Evolutionary conservation across 176 grass and related monocot species (phyloP), one percentile per base, ranked within the genome.

Genomic region (Zoysia pacifica): DNA sequence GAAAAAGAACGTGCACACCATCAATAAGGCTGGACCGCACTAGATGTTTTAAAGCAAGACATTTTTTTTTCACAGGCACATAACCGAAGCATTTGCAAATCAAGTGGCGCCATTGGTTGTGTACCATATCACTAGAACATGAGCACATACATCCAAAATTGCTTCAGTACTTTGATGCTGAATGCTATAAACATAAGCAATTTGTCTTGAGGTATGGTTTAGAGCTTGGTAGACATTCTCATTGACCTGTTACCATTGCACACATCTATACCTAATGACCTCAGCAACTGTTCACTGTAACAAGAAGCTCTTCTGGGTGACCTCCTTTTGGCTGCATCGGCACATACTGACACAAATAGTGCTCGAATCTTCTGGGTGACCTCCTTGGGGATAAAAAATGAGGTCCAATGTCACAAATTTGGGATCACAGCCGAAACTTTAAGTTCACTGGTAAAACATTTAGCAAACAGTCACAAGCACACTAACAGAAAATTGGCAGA

Each of bases 61-160:
- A 81, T 68, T 75, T 20, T 44, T n/a, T n/a, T n/a, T n/a, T 8
- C 42, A 16, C 16, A 79, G 82, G 59, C 49, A 65, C 16, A 61
- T 40, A 69, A 60, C 6, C 12, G 81, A 40, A 20, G 7, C 14
- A 65, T 36, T 64, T 45, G 10, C 20, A 76, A 20, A 41, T 13
- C 0, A 28, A 19, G 43, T 8, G 16, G 9, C 36, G 42, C 16
- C 50, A 13, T 28, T 49, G 20, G 64, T 73, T 75, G 20, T 48
- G 58, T 35, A 48, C 20, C 41, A 20, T 38, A 46, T 11, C 35
- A 70, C 15, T 62, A 69, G 50, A 14, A 81, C 15, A 28, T 28
- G 28, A 28, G 28, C 3, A 58, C n/a, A 13, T 41, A 73, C 12
- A 37, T 51, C 54, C 19, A 39, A 9, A 79, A 70, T 7, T 74